Percentiles rank a stretch among this genome's conserved stretches.
These are phyloP conservation scores for Backusella luteola DNA, from an alignment of 192 early-diverging fungal genomes.

Conservation along the genomic window DNA sequence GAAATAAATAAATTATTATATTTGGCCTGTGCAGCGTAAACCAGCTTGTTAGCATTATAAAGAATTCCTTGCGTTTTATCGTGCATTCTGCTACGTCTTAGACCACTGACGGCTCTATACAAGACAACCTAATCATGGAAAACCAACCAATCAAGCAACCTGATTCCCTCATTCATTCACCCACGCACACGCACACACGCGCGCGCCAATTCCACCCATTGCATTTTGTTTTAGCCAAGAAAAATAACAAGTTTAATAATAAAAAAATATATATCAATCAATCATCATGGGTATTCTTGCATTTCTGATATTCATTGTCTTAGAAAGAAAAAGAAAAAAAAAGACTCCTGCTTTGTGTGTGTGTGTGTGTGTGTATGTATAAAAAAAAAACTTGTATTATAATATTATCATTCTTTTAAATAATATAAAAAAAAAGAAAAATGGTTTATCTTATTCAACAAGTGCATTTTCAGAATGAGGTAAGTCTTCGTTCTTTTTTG, in stretches of 20 bases:
- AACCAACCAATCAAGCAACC: neutral
- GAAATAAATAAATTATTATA: constrained; percentile 8
- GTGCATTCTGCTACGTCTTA: neutral
- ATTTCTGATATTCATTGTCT: neutral
- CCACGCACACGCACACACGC: neutral
- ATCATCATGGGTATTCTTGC: neutral
- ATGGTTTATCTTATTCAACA: constrained; percentile 7
- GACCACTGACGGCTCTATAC: neutral
- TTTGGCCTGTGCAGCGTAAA: neutral
- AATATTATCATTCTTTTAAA: neutral
- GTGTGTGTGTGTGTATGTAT: neutral
- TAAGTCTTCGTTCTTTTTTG: constrained; percentile 21
- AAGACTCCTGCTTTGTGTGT: too few species aligned
- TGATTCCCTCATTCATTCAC: neutral
- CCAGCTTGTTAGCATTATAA: neutral
- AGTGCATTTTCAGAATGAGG: constrained; percentile 22
- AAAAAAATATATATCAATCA: neutral
- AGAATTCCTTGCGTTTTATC: neutral
- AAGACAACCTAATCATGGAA: neutral
- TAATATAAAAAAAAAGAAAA: neutral
- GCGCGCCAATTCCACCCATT: neutral
- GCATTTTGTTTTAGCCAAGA: neutral
- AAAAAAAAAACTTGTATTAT: neutral
- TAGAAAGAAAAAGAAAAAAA: neutral
- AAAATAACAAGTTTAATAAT: neutral